Percentiles rank a stretch among this genome's conserved stretches.
Conservation (phyloP, 345 rosid genomes). For the Garcia nutans region DNA sequence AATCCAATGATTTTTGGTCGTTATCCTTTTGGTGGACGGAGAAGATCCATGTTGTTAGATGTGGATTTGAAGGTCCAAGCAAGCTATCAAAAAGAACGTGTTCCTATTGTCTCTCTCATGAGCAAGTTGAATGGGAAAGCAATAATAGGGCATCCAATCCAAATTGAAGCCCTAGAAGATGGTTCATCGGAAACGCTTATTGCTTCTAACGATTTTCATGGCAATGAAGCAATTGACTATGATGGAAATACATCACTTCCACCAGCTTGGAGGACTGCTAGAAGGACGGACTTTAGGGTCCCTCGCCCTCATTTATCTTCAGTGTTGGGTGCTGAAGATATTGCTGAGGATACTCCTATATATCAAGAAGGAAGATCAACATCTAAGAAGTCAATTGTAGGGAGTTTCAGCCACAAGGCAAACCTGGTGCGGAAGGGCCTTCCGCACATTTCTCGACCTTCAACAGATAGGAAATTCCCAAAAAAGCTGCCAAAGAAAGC, state of each 20-base stretch:
- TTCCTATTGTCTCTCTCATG: slow-evolving; percentile 77
- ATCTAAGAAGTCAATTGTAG: slow-evolving; percentile 36
- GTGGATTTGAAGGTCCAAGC: slow-evolving; percentile 90
- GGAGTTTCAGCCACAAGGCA: slow-evolving; percentile 42
- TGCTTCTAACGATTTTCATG: slow-evolving; percentile 38
- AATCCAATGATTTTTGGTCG: slow-evolving; percentile 40
- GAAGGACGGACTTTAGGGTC: slow-evolving; percentile 74
- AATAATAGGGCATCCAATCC: slow-evolving; percentile 88
- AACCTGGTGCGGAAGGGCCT: slow-evolving; percentile 43
- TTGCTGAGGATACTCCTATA: slow-evolving; percentile 31
- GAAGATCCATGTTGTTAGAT: slow-evolving; percentile 55
- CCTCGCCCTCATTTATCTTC: slow-evolving; percentile 62
- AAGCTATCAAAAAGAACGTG: slow-evolving; percentile 67
- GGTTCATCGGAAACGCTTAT: slow-evolving; percentile 61
- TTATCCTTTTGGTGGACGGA: slow-evolving; percentile 43
- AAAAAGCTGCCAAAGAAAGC: slow-evolving; percentile 55
- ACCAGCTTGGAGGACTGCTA: slow-evolving; percentile 90
- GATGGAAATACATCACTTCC: slow-evolving; percentile 52
- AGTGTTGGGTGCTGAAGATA: slow-evolving; percentile 44
- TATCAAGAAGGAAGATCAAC: slow-evolving; percentile 46
- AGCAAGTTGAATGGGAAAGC: slow-evolving; percentile 86
- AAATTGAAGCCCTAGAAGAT: slow-evolving; percentile 66
- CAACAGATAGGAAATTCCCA: slow-evolving; percentile 45
- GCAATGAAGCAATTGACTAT: slow-evolving; percentile 47
- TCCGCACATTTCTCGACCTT: slow-evolving; percentile 40